Evolutionary conservation across 148 eudicot species (phyloP), one percentile per base, ranked within the genome.

Genomic region (Selenicereus undatus): DNA sequence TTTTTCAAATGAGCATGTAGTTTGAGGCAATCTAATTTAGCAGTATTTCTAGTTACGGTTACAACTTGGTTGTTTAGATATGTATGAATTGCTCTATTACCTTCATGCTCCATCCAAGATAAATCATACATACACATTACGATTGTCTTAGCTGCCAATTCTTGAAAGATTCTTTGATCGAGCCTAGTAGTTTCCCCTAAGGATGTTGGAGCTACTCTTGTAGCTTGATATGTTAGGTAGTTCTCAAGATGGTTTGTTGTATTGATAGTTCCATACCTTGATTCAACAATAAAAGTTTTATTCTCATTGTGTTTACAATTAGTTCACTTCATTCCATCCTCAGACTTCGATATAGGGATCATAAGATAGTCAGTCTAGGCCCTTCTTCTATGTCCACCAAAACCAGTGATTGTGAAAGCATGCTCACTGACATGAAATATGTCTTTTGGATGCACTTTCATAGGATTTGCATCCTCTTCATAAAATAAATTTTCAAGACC

Each of bases 91-190:
- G 2, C 43, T 39, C 43, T 39, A 39, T 39, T 39, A 39, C 43
- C 43, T 39, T 39, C 3, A 39, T 39, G 8, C 43, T 39, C 5
- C 1, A 4, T 7, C 43, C 0, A 39, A 39, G 8, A 2, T 1
- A 39, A 39, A 39, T 1, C 3, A 5, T 7, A 39, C 43, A 4
- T 7, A 39, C 3, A 16, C 9, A 3, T 18, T 65, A 68, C 32
- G 5, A 81, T n/a, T n/a, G n/a, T n/a, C n/a, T 75, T 81, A 32
- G 75, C 54, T 3, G 75, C 51, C 51, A 81, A 75, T 4, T 81
- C 68, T 14, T 66, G 51, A 50, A 52, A 81, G 5, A 8, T 11
- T 21, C 50, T 32, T 75, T 65, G 79, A 32, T 45, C 16, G 11
- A 60, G 22, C 26, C 20, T 27, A 14, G 11, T 13, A 39, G 43